Evolutionary conservation across 2,329 filamentous ascomycete genomes (phyloP).

Genomic region (Colletotrichum kahawae): DNA sequence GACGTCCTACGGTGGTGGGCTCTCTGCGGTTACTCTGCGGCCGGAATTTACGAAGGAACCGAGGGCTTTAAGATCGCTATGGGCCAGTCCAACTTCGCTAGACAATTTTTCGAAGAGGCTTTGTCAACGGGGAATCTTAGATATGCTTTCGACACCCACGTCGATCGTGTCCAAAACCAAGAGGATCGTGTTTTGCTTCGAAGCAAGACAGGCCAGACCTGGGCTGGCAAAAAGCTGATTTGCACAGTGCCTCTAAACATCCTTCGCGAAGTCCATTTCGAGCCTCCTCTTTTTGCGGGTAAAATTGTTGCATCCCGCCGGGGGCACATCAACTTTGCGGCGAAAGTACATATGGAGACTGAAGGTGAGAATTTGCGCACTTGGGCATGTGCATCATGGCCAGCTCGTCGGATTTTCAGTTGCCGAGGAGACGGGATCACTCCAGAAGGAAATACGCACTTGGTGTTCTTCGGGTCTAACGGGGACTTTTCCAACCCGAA

Average conservation of each 20-base stretch:
- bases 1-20: conserved; percentile 27
- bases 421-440: conserved; percentile 41
- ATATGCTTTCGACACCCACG: conserved; percentile 29
- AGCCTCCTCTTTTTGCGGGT: conserved; percentile 22
- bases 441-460: conserved; percentile 48
- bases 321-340: conserved; percentile 23
- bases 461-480: conserved; percentile 43
- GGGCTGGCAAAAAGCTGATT: conserved; percentile 26
- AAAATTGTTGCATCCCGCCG: conserved; percentile 20
- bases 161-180: conserved; percentile 24
- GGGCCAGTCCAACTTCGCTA: conserved; percentile 31
- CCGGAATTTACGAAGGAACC: conserved; percentile 27
- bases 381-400: neutral
- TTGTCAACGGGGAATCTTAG: conserved; percentile 23
- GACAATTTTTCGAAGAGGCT: conserved; percentile 31
- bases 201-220: conserved; percentile 2
- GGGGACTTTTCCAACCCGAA: conserved; percentile 18
- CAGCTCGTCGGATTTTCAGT: neutral
- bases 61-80: conserved; percentile 31
- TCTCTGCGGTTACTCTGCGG: conserved; percentile 23
- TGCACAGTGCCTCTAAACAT: conserved; percentile 29
- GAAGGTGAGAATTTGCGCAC: conserved; percentile 5
- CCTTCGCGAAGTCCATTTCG: conserved; percentile 21
- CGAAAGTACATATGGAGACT: conserved; percentile 24
- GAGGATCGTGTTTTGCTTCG: neutral